Percentiles rank a stretch among this genome's conserved stretches.
Conservation (phyloP, 2,329 filamentous ascomycete species). For the Fusarium lateritium region DNA sequence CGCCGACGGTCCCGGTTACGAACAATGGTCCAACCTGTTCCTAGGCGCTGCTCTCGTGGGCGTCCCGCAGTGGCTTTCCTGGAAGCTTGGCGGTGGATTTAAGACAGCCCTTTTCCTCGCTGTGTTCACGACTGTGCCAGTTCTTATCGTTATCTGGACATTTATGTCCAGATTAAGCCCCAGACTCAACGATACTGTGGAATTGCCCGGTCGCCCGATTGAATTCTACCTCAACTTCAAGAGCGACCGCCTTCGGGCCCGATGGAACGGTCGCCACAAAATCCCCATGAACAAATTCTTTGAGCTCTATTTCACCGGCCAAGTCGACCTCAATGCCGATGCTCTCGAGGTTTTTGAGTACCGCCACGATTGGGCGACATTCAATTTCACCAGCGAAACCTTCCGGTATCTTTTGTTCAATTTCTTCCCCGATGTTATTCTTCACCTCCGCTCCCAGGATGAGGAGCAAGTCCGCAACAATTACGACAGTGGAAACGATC, state of each 20-base stretch:
- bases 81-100: slow-evolving; percentile 86
- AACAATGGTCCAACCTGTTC: slow-evolving; percentile 85
- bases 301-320: slow-evolving; percentile 93
- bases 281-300: slow-evolving; percentile 92
- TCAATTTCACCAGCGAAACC: slow-evolving; percentile 85
- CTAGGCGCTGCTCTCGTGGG: slow-evolving; percentile 77
- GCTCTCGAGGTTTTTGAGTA: slow-evolving; percentile 88
- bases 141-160: slow-evolving; percentile 85
- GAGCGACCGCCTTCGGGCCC: slow-evolving; percentile 65
- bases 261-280: slow-evolving; percentile 81
- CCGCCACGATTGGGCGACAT: slow-evolving; percentile 94
- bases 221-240: slow-evolving; percentile 91
- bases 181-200: slow-evolving; percentile 90
- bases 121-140: slow-evolving; percentile 80
- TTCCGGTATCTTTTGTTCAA: slow-evolving; percentile 87
- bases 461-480: slow-evolving; percentile 96
- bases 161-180: slow-evolving; percentile 83
- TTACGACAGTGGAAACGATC: slow-evolving; percentile 96
- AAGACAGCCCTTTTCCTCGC: slow-evolving; percentile 88
- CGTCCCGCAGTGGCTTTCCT: slow-evolving; percentile 83
- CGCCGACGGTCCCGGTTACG: slow-evolving; percentile 84
- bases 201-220: slow-evolving; percentile 84
- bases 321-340: slow-evolving; percentile 94
- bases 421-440: slow-evolving; percentile 87
- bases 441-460: slow-evolving; percentile 91